Conservation (phyloP, 2,329 filamentous ascomycete genomes). For the Monosporascus sp. region DNA sequence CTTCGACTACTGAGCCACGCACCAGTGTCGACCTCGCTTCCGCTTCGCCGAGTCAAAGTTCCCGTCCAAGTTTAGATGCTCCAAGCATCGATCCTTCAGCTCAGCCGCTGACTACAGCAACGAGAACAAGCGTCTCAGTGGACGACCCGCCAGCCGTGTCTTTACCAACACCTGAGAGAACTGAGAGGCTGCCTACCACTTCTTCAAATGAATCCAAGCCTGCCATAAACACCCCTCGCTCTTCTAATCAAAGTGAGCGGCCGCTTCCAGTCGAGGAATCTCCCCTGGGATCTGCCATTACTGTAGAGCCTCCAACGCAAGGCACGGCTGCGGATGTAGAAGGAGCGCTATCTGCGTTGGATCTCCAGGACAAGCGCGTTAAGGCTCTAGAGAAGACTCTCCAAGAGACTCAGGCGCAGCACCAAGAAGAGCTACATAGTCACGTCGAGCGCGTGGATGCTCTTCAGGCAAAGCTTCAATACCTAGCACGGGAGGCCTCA, state of each 20-base stretch:
- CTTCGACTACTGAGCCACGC: conserved; percentile 37
- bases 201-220: conserved; percentile 1
- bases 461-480: conserved; percentile 84
- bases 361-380: conserved; percentile 35
- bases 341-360: conserved; percentile 11
- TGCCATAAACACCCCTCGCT: conserved; percentile 5
- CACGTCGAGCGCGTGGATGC: conserved; percentile 90
- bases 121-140: conserved; percentile 14
- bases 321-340: not conserved
- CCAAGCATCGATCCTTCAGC: conserved; percentile 11
- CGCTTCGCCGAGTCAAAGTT: conserved; percentile 31
- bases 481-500: conserved; percentile 73
- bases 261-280: conserved; percentile 1
- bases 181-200: not conserved
- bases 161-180: not conserved
- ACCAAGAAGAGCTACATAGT: conserved; percentile 76
- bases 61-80: conserved; percentile 35
- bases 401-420: conserved; percentile 41
- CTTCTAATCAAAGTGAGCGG: conserved; percentile 12
- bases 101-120: conserved; percentile 5
- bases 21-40: conserved; percentile 23
- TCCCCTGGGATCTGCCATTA: not conserved
- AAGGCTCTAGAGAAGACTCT: conserved; percentile 30
- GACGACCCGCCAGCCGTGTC: conserved; percentile 7
- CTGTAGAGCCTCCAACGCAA: not conserved